Evolutionary conservation across 306 rosid species (phyloP).

Genomic region (Dryas alaskensis): DNA sequence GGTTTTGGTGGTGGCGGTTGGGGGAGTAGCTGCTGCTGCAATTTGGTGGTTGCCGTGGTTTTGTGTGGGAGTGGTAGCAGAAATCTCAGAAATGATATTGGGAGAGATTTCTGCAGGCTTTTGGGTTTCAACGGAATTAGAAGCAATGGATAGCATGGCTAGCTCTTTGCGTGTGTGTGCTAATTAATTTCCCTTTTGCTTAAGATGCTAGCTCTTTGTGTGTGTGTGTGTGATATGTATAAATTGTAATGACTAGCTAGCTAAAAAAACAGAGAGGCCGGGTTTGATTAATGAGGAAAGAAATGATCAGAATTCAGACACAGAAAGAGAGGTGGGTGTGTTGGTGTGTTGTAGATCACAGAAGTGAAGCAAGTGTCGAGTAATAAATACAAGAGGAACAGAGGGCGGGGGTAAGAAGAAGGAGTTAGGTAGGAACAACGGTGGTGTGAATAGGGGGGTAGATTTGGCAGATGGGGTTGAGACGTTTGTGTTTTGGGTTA

Average conservation of each 20-base stretch:
- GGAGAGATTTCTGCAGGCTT: conserved; percentile 18
- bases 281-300: too few relatives aligned
- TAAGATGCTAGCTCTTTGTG: too few relatives aligned
- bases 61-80: background rate
- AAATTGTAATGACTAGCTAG: too few relatives aligned
- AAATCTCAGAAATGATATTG: background rate
- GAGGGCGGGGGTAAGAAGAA: too few relatives aligned
- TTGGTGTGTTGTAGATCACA: too few relatives aligned
- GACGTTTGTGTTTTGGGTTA: conserved; percentile 1
- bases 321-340: too few relatives aligned
- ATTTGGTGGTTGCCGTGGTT: background rate
- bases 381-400: too few relatives aligned
- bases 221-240: too few relatives aligned
- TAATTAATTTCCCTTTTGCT: too few relatives aligned
- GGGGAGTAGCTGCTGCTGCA: background rate
- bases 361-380: too few relatives aligned
- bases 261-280: too few relatives aligned
- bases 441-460: conserved; percentile 37
- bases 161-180: conserved; percentile 13
- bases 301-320: too few relatives aligned
- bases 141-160: conserved; percentile 48
- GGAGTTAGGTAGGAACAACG: background rate
- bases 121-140: conserved; percentile 43
- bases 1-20: background rate
- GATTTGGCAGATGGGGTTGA: conserved; percentile 18